Evolutionary conservation across 805 yeast genomes (phyloP).

Genomic region (Candida tammaniensis): DNA sequence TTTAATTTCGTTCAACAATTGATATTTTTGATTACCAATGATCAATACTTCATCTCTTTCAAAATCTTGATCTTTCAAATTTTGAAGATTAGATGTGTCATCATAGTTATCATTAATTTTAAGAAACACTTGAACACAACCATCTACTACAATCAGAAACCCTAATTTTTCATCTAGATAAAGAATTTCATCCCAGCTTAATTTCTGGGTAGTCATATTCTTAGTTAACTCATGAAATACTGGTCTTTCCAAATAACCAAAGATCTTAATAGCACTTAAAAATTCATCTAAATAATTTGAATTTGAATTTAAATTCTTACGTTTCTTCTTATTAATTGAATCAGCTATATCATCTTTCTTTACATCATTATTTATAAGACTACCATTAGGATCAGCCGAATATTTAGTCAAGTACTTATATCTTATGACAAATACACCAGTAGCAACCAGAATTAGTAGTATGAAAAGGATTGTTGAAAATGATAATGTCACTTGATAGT

Average conservation of each 20-base stretch:
- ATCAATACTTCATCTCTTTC: slow-evolving; percentile 41
- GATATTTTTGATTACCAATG: slow-evolving; percentile 62
- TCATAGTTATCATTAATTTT: slow-evolving; percentile 34
- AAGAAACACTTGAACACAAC: slow-evolving; percentile 75
- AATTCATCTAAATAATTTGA: slow-evolving; percentile 84
- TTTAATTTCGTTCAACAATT: slow-evolving; percentile 73
- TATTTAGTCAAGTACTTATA: slow-evolving; percentile 64
- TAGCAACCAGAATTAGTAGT: slow-evolving; percentile 24
- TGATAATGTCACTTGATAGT: slow-evolving; percentile 50
- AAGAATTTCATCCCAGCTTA: slow-evolving; percentile 74
- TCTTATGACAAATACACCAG: slow-evolving; percentile 50
- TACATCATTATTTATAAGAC: slow-evolving; percentile 7
- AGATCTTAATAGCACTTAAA: slow-evolving; percentile 84
- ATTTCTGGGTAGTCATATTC: slow-evolving; percentile 83
- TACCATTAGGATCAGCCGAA: slow-evolving; percentile 29
- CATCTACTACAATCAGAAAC: slow-evolving; percentile 90
- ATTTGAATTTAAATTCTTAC: slow-evolving; percentile 40
- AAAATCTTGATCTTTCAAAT: slow-evolving; percentile 26
- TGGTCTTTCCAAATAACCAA: slow-evolving; percentile 86
- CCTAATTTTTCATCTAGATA: slow-evolving; percentile 75
- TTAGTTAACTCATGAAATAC: slow-evolving; percentile 92
- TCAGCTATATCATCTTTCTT: slow-evolving; percentile 16
- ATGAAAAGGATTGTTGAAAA: slow-evolving; percentile 44
- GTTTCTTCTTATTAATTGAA: slow-evolving; percentile 17
- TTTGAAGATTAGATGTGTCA: slow-evolving; percentile 7